phyloP scores from a whole-genome alignment of 345 rosid genomes.

The Acer negundo region DNA sequence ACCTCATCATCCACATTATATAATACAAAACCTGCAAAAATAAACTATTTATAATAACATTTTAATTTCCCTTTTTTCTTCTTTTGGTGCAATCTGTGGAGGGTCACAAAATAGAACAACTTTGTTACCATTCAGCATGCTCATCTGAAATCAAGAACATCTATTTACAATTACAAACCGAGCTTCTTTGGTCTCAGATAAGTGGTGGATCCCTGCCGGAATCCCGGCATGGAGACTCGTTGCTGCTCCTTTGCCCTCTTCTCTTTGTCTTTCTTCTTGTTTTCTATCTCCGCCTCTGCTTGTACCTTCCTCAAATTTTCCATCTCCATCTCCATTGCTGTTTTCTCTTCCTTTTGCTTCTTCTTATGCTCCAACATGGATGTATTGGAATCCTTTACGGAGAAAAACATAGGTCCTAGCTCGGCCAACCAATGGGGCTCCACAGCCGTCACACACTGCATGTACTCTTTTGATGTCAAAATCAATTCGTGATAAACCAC shows the following conservation, averaged over 20 bases:
- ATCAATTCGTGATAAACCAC: conserved; percentile 93
- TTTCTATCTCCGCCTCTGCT: conserved; percentile 55
- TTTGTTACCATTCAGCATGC: not conserved
- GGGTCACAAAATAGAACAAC: not conserved
- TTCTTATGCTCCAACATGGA: conserved; percentile 91
- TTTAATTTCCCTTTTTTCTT: no score
- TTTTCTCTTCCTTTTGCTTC: conserved; percentile 84
- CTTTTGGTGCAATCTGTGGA: not conserved
- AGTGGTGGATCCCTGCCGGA: conserved; percentile 58
- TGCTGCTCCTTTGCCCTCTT: conserved; percentile 78
- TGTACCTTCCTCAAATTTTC: conserved; percentile 79
- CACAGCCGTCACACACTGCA: conserved; percentile 95
- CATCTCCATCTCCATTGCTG: conserved; percentile 97
- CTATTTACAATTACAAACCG: conserved; percentile 47
- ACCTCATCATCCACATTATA: not conserved
- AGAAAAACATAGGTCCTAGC: conserved; percentile 96
- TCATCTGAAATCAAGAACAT: not conserved
- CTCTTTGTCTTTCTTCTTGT: conserved; percentile 56
- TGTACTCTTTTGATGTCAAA: conserved; percentile 88
- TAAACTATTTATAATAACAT: not conserved
- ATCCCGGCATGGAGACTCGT: conserved; percentile 70
- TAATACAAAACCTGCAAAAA: not conserved
- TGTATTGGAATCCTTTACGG: conserved; percentile 87
- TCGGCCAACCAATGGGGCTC: conserved; percentile 97
- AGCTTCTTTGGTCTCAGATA: conserved; percentile 80